Base-by-base conservation (phyloP, 106 monocot genomes). In the Alisma plantagoaquatica region DNA sequence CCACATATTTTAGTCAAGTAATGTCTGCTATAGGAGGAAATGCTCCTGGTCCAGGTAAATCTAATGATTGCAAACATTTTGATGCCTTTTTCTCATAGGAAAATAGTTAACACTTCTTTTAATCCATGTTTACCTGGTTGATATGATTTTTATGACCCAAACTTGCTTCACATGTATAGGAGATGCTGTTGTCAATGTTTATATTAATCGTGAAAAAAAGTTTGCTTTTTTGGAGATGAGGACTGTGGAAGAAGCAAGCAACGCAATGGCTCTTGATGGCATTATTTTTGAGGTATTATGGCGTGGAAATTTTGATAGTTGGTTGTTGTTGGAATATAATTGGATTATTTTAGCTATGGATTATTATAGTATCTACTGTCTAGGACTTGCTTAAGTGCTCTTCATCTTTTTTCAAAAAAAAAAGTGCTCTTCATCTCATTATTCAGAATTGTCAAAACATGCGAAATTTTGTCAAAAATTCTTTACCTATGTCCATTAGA, bases 21-120 rank as follows among this genome's bases (percentile, higher is more conserved):
- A 98, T 98, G 96, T 62, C 81, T 49, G 89, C 81, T 57, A 85
- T 90, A 63, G 89, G 96, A 44, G 96, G 96, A 60, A 98, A 98
- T 38, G 77, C 90, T 56, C 84, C 96, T 47, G 96, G 96, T 51
- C 96, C 96, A 66, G 98, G 93, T 93, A 62, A 44, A 66, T 14
- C 12, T 12, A 53, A 31, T 53, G 4, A 14, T 53, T 18, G 25
- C 30, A 7, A 26, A 35, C 26, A 2, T 64, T 28, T 30, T 25
- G 10, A 10, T 26, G 1, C 32, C 26, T 3, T 29, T 3, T 2
- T 31, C 2, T 16, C 10, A 10, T 10, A 14, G 3, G 16, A 22
- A 28, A 45, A n/a, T 6, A 7, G 35, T 24, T 54, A 26, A 4
- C 5, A 49, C 46, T 11, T 35, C 21, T 25, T 16, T 23, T 42